Evolutionary conservation across 257 asterid genomes (phyloP), one percentile per base, ranked within the genome.

Genomic region (Parsonsia alboflavescens): DNA sequence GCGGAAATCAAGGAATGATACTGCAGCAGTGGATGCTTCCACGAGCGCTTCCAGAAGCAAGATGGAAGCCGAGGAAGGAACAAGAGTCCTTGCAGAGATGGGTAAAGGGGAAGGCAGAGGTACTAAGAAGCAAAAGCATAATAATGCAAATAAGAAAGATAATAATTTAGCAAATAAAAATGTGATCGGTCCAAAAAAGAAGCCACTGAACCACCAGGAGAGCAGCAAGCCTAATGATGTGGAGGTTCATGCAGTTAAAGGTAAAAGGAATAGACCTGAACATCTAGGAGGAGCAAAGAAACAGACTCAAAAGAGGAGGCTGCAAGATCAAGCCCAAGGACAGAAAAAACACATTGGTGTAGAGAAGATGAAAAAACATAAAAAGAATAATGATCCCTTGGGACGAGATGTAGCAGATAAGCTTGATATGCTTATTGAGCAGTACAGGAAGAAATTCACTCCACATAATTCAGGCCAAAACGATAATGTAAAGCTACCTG

Each of bases 321-420:
- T 68, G 30, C 78, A 70, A 28, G 84, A 80, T 76, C 78, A 78
- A 73, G 58, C 82, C 21, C 71, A 74, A 73, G 80, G 61, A 71
- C 71, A 59, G 30, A 82, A 76, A 66, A 89, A 80, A 73, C 79
- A 68, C n/a, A 70, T 68, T 12, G 84, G 72, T 58, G 73, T 41
- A 2, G 82, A 79, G 71, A 78, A 49, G 41, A 84, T 80, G 72
- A 91, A 88, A 76, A 86, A 87, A 70, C 81, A 80, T 57, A 91
- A 85, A 76, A 90, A 72, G 77, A 93, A 80, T 49, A 75, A 15
- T 7, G 92, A 92, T 24, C 90, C 97, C 0, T 75, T 89, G 83
- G 98, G 98, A 45, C 87, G 89, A 22, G 98, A 92, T 79, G 84
- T 75, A 21, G 76, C 24, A 26, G 98, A 94, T 82, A 94, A 86